Evolutionary conservation across 306 rosid species (phyloP).

Genomic region (Ormosia semicastrata): DNA sequence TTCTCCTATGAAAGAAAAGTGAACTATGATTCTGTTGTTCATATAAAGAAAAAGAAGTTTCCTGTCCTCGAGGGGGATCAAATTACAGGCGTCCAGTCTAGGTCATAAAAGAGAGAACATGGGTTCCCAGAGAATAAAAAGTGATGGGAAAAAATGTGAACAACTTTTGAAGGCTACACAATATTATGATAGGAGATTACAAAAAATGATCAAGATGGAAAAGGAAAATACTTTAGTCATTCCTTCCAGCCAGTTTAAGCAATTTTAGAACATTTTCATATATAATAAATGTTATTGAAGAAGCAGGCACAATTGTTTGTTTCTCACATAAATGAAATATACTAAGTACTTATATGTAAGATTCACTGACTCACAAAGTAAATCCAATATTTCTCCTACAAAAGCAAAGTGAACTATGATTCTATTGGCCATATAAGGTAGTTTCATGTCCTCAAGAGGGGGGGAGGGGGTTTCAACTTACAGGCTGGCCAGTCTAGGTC

Average conservation of each 20-base stretch:
- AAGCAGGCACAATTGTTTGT: constrained; percentile 35
- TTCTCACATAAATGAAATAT: no score
- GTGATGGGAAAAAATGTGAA: not conserved
- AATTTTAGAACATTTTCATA: constrained; percentile 58
- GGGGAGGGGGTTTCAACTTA: no score
- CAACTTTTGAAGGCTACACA: not conserved
- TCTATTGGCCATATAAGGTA: no score
- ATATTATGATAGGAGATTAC: not conserved
- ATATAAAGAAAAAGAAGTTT: no score
- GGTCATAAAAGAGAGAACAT: not conserved
- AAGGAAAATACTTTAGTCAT: constrained; percentile 15
- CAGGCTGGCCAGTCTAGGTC: no score
- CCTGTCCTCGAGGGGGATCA: no score
- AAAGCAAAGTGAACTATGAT: not conserved
- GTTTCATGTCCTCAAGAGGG: no score
- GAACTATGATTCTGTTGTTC: no score
- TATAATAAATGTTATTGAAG: constrained; percentile 60
- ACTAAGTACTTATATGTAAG: no score
- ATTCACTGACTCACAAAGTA: no score
- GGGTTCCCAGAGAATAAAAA: not conserved
- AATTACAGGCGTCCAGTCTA: not conserved
- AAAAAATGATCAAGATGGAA: not conserved
- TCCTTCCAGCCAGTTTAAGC: constrained; percentile 44
- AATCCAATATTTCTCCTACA: no score
- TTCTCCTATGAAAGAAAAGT: not conserved